phyloP scores from a whole-genome alignment of 768 basidiomycete genomes.

The Leccinum boreale region DNA sequence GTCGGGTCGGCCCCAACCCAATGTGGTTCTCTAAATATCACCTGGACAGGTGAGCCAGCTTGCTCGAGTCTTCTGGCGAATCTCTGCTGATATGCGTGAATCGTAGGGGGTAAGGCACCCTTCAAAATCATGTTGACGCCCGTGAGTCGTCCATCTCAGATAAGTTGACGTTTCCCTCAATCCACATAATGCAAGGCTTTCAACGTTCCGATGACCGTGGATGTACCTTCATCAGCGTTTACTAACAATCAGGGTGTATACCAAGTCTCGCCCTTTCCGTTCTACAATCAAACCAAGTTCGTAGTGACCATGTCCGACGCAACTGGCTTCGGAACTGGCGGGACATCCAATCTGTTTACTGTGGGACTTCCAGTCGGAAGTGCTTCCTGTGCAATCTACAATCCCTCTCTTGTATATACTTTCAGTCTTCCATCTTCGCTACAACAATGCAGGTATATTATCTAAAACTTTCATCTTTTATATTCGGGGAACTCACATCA shows the following conservation, averaged over 20 bases:
- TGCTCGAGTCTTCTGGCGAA: background rate
- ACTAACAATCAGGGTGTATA: conserved; percentile 53
- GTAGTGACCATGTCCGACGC: conserved; percentile 70
- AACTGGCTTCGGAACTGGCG: conserved; percentile 66
- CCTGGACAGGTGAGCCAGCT: conserved; percentile 58
- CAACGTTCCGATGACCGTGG: conserved; percentile 49
- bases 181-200: conserved; percentile 40
- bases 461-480: background rate
- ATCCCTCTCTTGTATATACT: conserved; percentile 42
- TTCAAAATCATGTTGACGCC: conserved; percentile 49
- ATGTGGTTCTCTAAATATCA: conserved; percentile 59
- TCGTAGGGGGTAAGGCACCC: conserved; percentile 55
- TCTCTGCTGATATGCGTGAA: background rate
- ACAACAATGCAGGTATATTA: conserved; percentile 57
- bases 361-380: conserved; percentile 44
- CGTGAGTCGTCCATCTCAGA: conserved; percentile 32
- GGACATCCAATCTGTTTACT: conserved; percentile 46
- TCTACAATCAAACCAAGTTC: conserved; percentile 39
- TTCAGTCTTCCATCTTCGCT: conserved; percentile 52
- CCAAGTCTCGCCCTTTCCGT: conserved; percentile 41
- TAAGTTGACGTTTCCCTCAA: conserved; percentile 2
- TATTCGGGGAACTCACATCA: conserved; percentile 3
- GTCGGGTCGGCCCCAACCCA: conserved; percentile 47
- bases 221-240: conserved; percentile 54
- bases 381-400: conserved; percentile 46